Evolutionary conservation across 768 basidiomycete species (phyloP).

Genomic region (Pisolithus sp.): DNA sequence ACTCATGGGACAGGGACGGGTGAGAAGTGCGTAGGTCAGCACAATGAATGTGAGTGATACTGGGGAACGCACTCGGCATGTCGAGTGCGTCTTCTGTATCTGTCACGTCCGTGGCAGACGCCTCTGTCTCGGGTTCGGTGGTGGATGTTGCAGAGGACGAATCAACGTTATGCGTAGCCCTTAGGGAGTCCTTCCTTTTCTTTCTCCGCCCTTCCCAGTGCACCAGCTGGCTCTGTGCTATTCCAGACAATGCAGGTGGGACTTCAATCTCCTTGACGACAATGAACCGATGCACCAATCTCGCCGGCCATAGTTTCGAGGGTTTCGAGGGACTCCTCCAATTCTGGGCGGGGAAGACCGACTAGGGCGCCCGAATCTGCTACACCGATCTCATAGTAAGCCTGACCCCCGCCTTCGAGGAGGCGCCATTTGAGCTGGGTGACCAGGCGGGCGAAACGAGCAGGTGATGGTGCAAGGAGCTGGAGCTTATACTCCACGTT

Average conservation of each 20-base stretch:
- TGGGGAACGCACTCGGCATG: slow-evolving; percentile 8
- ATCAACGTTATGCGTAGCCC: slow-evolving; percentile 15
- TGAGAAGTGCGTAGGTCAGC: neutral
- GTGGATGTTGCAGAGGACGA: slow-evolving; percentile 29
- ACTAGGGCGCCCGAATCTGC: slow-evolving; percentile 85
- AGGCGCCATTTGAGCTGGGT: slow-evolving; percentile 96
- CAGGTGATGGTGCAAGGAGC: slow-evolving; percentile 68
- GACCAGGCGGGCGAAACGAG: slow-evolving; percentile 76
- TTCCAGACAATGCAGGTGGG: slow-evolving; percentile 41
- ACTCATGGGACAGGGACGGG: slow-evolving; percentile 13
- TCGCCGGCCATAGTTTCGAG: slow-evolving; percentile 93
- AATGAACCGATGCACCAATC: slow-evolving; percentile 86
- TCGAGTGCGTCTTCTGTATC: slow-evolving; percentile 32
- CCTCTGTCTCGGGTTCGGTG: slow-evolving; percentile 36
- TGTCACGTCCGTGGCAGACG: slow-evolving; percentile 30
- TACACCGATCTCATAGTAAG: slow-evolving; percentile 79
- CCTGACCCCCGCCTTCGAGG: slow-evolving; percentile 76
- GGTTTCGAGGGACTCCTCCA: slow-evolving; percentile 78
- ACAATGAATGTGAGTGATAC: neutral
- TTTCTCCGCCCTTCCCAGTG: slow-evolving; percentile 34
- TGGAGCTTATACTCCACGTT: slow-evolving; percentile 95
- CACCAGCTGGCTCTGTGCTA: slow-evolving; percentile 27
- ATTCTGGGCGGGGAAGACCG: slow-evolving; percentile 65
- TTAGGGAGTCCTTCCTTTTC: slow-evolving; percentile 25
- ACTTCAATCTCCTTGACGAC: slow-evolving; percentile 87